Evolutionary conservation across 2,329 filamentous ascomycete genomes (phyloP).

Genomic region (Fusarium clavum): DNA sequence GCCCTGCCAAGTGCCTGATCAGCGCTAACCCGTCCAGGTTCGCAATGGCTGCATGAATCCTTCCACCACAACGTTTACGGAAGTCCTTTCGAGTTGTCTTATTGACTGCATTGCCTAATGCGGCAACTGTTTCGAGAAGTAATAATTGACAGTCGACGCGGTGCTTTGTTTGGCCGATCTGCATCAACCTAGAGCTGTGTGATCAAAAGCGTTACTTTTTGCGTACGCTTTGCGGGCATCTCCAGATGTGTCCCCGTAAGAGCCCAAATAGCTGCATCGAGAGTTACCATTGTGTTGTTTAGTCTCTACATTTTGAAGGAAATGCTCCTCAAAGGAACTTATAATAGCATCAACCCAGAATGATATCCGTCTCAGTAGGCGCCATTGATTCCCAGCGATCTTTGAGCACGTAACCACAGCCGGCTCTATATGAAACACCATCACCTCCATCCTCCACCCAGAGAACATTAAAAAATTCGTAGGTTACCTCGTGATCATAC

Average conservation of each 20-base stretch:
- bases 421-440: neutral
- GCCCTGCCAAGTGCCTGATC: neutral
- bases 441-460: neutral
- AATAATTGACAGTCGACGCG: fast-evolving
- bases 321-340: too few species aligned
- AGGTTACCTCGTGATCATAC: fast-evolving
- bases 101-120: neutral
- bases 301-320: too few species aligned
- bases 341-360: too few species aligned
- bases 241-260: too few species aligned
- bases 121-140: neutral
- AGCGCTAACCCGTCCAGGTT: neutral
- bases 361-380: fast-evolving
- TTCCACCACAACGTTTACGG: neutral
- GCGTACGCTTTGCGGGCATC: too few species aligned
- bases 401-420: neutral
- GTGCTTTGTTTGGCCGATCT: neutral
- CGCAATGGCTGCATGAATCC: neutral
- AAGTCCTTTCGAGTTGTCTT: neutral
- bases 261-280: too few species aligned
- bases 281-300: too few species aligned
- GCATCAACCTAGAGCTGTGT: too few species aligned
- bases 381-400: neutral
- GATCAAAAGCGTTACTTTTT: too few species aligned
- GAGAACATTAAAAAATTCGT: neutral